Percentiles rank a stretch among this genome's conserved stretches.
These are phyloP conservation scores for Claviceps purpurea DNA, from an alignment of 2,329 filamentous ascomycete genomes.

Conservation along the genomic window DNA sequence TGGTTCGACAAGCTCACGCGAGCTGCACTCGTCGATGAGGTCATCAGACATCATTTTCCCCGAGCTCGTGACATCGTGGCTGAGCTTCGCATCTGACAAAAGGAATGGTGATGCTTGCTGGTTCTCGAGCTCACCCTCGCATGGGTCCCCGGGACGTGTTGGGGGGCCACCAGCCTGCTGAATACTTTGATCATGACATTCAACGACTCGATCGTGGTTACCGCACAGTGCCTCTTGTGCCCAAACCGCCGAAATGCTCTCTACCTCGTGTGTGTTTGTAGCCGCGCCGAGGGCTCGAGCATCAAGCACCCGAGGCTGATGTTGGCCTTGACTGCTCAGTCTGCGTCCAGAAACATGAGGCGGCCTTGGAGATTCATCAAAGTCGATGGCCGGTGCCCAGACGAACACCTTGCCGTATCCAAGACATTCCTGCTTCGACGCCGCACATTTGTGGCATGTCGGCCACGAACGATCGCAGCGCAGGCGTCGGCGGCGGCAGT, in stretches of 20 bases:
- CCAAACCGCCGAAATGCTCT: not conserved
- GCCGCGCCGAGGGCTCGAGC: not conserved
- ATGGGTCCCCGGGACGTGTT: not conserved
- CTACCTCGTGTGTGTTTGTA: not conserved
- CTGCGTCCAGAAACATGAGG: conserved; percentile 12
- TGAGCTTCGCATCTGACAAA: not conserved
- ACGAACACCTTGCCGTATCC: conserved; percentile 48
- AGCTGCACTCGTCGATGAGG: not conserved
- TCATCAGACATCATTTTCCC: not conserved
- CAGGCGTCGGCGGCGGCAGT: conserved; percentile 46
- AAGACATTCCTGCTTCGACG: conserved; percentile 42
- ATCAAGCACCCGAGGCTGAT: not conserved
- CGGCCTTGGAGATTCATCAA: conserved; percentile 31
- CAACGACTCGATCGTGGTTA: not conserved
- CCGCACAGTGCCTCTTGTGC: not conserved
- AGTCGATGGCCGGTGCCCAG: conserved; percentile 42
- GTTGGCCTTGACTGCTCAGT: not conserved
- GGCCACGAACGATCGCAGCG: conserved; percentile 49
- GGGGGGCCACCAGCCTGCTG: not conserved
- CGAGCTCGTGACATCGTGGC: not conserved
- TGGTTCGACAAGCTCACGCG: not conserved
- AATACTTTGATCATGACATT: not conserved
- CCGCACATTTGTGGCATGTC: conserved; percentile 44
- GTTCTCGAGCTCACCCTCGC: not conserved
- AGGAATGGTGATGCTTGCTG: not conserved